Base-by-base conservation (phyloP, 1,284 basidiomycete species). In the Apiotrichum veenhuisii region DNA sequence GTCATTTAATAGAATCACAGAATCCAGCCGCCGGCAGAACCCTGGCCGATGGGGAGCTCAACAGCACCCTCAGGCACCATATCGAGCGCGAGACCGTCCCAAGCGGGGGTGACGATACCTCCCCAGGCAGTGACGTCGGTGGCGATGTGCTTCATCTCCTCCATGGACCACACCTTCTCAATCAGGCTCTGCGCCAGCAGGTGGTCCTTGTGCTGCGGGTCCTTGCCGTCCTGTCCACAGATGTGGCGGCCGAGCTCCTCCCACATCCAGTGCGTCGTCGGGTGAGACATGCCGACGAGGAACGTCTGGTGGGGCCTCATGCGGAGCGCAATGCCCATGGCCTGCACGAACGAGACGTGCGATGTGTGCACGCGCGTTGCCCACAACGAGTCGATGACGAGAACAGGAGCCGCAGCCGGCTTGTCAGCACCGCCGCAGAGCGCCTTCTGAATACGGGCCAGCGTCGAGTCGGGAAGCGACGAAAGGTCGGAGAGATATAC, bases 321-420 rank as follows among this genome's bases (percentile, higher is more conserved):
- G 7, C 68, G 62, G 23, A 73, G 58, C 14, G 73, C 64, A 26
- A 71, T 64, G 7, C 51, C 52, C 38, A 77, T 63, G 3, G 76
- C 73, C 58, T 77, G 68, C 5, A 65, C 52, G 55, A 77, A 66
- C 20, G 69, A 70, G 45, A 74, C 72, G 58, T 78, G 77, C 3
- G 71, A 74, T 4, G 67, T 52, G 54, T 78, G 76, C 0, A 63
- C 50, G 36, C 64, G 49, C 18, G 72, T 46, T 3, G 74, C 71
- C 64, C 70, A 75, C 9, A 78, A 67, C 20, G 69, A 64, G 64
- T 78, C 77, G 44, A 77, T 66, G 30, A 78, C 67, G 36, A 78
- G 65, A 11, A 36, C 47, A 14, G 45, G 55, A 2, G 46, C 20
- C 18, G 38, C 26, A 3, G 33, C n/a, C 3, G 45, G 38, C 27